Evolutionary conservation across 2,329 filamentous ascomycete species (phyloP), one percentile per base, ranked within the genome.

Genomic region (Cladosporium sp.): DNA sequence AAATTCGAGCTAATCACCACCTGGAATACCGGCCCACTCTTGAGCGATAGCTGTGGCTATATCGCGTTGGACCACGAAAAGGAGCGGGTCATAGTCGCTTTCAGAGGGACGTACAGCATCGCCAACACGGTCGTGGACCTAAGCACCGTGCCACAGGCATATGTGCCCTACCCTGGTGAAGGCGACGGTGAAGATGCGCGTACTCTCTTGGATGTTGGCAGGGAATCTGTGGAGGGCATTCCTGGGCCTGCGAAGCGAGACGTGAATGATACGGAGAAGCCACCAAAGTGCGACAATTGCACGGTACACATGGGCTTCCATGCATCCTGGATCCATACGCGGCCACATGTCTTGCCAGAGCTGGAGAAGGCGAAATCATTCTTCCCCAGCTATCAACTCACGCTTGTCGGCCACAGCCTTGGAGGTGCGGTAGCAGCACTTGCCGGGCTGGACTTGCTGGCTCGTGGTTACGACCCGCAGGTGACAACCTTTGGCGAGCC

Each of bases 401-500:
- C 88, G 22, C 78, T 99, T 3, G 85, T 96, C 7, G 94, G 94
- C 0, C 94, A 99, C 72, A 96, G 90, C 51, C 83, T 99, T 0
- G 94, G 94, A 19, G 94, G 94, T 15, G 92, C 94, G 0, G 90
- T 99, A 1, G 93, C 94, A 2, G 88, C 90, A 1, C 82, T 99
- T 3, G 94, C 92, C 0, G 90, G 83, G 1, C 78, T 97, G 28
- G 94, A 99, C 68, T 82, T 96, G 68, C 82, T 85, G 58, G 82
- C 86, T 0, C 78, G 87, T n/a, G 90, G 88, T 17, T 94, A 87
- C 85, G 74, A 87, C 8, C 85, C 92, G 2, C 74, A 80, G 13
- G 84, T 96, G 39, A 97, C 93, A 4, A 97, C 94, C 0, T 99
- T 96, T 73, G 94, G 94, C 9, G 91, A 97, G 73, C 94, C 94